These are phyloP conservation scores for Centaurea solstitialis DNA, from an alignment of 129 eudicot species.

Conservation along the genomic window DNA sequence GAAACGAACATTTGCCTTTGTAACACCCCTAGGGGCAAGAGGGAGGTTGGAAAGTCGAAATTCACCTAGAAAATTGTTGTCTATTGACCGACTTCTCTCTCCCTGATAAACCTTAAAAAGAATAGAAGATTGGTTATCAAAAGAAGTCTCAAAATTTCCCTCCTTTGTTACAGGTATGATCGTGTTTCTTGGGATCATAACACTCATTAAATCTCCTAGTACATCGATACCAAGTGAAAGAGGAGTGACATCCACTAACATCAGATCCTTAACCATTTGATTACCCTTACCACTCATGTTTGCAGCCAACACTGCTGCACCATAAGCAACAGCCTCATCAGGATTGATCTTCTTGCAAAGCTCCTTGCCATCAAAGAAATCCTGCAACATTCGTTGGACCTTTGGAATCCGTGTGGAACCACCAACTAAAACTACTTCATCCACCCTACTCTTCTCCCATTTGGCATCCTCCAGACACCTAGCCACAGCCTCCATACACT, in stretches of 20 bases:
- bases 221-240: too few species aligned
- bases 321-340: too few species aligned
- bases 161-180: background rate
- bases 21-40: slow-evolving; percentile 22
- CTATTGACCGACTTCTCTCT: slow-evolving; percentile 2
- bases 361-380: too few species aligned
- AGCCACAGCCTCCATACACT: background rate
- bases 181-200: background rate
- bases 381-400: slow-evolving; percentile 7
- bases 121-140: background rate
- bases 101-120: slow-evolving; percentile 6
- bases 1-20: background rate
- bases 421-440: background rate
- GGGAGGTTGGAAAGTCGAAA: background rate
- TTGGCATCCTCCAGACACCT: too few species aligned
- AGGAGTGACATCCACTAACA: too few species aligned
- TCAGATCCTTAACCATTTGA: too few species aligned
- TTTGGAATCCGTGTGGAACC: slow-evolving; percentile 19
- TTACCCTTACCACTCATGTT: too few species aligned
- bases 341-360: too few species aligned
- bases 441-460: too few species aligned
- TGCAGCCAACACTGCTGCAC: too few species aligned
- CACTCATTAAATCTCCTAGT: background rate
- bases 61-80: slow-evolving; percentile 8
- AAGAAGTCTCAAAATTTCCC: too few species aligned